Base-by-base conservation (phyloP, 768 basidiomycete genomes). In the Pisolithus orientalis region DNA sequence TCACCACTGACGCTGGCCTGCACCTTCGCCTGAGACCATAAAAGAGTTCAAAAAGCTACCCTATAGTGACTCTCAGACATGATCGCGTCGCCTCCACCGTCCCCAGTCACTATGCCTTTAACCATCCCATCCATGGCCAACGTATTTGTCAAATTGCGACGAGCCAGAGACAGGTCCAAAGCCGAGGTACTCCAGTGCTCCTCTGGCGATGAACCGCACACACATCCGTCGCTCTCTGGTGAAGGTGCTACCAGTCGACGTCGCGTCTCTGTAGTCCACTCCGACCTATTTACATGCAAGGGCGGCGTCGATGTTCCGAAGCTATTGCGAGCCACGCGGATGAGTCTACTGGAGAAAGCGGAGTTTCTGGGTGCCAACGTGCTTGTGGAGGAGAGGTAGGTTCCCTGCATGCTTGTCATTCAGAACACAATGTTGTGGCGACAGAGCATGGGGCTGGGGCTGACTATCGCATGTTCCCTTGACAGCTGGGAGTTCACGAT, bases 301-400 rank as follows among this genome's bases (percentile, higher is more conserved):
- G 82, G 77, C 44, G 86, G 77, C 2, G 86, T 89, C 31, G 83
- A 86, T 59, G 72, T 79, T 34, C 60, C 66, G 21, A 77, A 75
- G 50, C 72, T 90, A 13, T 68, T 90, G 46, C 69, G 83, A 11
- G 77, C 74, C 5, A 77, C 82, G 28, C 75, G 84, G 44, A 65
- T 70, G 2, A 66, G 70, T 39, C 63, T 87, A 51, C 59, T 83
- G 48, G 76, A 80, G 53, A 70, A 72, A 50, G 80, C 80, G 14
- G 68, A 72, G 49, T 57, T 61, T 8, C 56, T 78, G 17, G 83
- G 80, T 14, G 82, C 76, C 4, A 83, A 82, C 58, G 80, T 79
- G 1, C 73, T 90, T 50, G 76, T 83, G 3, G 80, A 88, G 39
- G 87, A 90, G 62, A 73, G 77, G 87, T 88, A 62, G 44, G 85